Percentiles rank a stretch among this genome's conserved stretches.
Evolutionary conservation across 176 grass and related monocot genomes (phyloP).

Genomic region (Urochloa ruziziensis): DNA sequence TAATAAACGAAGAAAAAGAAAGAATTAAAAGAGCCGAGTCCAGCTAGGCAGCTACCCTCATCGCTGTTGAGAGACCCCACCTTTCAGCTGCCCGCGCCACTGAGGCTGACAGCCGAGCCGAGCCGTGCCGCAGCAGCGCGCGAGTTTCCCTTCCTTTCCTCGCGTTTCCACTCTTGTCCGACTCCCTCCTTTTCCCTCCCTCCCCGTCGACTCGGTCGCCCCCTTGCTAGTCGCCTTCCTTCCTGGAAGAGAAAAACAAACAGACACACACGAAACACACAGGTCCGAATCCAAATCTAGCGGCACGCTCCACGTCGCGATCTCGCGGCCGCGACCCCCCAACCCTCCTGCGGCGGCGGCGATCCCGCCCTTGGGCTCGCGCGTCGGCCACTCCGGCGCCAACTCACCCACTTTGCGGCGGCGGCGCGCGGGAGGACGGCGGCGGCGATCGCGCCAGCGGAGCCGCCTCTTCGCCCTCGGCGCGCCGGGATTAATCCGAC

Average conservation of each 20-base stretch:
- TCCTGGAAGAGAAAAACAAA: neutral
- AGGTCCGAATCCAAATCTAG: constrained; percentile 33
- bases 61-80: no score
- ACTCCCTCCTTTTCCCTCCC: neutral
- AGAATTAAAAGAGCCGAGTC: no score
- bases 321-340: no score
- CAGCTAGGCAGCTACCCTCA: no score
- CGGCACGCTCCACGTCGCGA: neutral
- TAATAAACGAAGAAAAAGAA: no score
- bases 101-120: neutral
- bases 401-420: neutral
- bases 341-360: neutral
- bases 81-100: neutral
- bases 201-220: neutral
- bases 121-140: neutral
- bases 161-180: no score
- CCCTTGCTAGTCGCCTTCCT: neutral
- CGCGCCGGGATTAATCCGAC: constrained; percentile 8
- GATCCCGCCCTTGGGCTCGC: neutral
- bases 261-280: neutral
- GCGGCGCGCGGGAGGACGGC: neutral
- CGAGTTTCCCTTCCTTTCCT: neutral
- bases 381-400: neutral
- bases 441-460: constrained; percentile 7
- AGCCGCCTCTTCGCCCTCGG: neutral